Evolutionary conservation across 2,329 filamentous ascomycete genomes (phyloP).

Genomic region (Penicillium sp.): DNA sequence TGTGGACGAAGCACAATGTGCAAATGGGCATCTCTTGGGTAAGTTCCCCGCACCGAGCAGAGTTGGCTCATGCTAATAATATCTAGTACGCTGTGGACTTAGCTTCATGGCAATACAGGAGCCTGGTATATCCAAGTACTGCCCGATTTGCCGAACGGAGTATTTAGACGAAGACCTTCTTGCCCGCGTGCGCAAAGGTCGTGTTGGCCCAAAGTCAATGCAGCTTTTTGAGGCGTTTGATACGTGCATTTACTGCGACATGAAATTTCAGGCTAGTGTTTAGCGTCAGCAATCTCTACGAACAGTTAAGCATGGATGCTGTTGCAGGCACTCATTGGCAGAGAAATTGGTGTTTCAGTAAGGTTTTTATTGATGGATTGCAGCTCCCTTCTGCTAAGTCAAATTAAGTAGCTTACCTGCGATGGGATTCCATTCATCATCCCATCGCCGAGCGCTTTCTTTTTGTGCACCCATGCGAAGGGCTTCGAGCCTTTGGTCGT

Average conservation of each 20-base stretch:
- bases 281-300: slow-evolving; percentile 1
- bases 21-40: slow-evolving; percentile 54
- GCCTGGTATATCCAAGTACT: slow-evolving; percentile 54
- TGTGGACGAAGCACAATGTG: slow-evolving; percentile 48
- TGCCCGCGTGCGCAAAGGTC: slow-evolving; percentile 11
- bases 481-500: slow-evolving; percentile 55
- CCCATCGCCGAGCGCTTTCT: slow-evolving; percentile 79
- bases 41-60: slow-evolving; percentile 11
- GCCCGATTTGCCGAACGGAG: slow-evolving; percentile 52
- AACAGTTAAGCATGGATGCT: not conserved
- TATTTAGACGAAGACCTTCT: slow-evolving; percentile 49
- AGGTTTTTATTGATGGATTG: not conserved
- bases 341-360: not conserved
- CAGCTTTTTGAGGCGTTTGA: slow-evolving; percentile 34
- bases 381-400: not conserved
- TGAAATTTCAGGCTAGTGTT: slow-evolving; percentile 31
- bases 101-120: slow-evolving; percentile 57
- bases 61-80: slow-evolving; percentile 7
- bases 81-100: slow-evolving; percentile 52
- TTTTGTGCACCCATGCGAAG: slow-evolving; percentile 69
- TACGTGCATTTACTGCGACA: slow-evolving; percentile 37
- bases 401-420: slow-evolving; percentile 68
- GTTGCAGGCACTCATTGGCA: not conserved
- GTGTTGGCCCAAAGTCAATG: slow-evolving; percentile 22
- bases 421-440: slow-evolving; percentile 87